phyloP scores from a whole-genome alignment of 805 yeast species.

The Kockiozyma suomiensis region DNA sequence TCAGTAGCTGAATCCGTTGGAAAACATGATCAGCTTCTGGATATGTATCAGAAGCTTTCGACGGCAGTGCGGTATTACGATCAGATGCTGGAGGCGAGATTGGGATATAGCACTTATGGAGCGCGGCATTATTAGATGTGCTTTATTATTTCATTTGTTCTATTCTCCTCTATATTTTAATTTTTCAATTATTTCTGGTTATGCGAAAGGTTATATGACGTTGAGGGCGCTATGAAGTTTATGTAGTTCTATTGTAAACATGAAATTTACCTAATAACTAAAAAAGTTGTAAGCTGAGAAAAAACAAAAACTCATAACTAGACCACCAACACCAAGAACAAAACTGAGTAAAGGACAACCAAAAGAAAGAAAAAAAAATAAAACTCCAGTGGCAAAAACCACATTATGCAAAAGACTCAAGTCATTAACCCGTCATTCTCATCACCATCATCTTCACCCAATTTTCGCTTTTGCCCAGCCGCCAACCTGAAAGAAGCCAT shows the following conservation, averaged over 20 bases:
- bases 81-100: constrained; percentile 58
- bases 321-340: background rate
- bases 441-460: constrained; percentile 54
- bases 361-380: too few species aligned
- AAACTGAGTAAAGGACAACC: too few species aligned
- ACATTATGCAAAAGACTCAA: background rate
- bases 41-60: constrained; percentile 75
- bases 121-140: background rate
- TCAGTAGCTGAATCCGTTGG: constrained; percentile 60
- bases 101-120: constrained; percentile 15
- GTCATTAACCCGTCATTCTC: constrained; percentile 13
- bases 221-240: background rate
- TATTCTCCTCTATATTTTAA: too few species aligned
- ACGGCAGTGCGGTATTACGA: constrained; percentile 78
- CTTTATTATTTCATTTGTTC: too few species aligned
- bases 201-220: too few species aligned
- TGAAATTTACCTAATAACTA: background rate
- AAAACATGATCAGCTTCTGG: constrained; percentile 62
- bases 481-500: constrained; percentile 66
- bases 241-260: background rate
- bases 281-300: background rate
- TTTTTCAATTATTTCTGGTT: too few species aligned
- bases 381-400: too few species aligned
- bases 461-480: constrained; percentile 65
- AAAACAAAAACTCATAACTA: background rate